Conservation (phyloP, 352 stramenopile genomes). For the Phytophthora melonis region DNA sequence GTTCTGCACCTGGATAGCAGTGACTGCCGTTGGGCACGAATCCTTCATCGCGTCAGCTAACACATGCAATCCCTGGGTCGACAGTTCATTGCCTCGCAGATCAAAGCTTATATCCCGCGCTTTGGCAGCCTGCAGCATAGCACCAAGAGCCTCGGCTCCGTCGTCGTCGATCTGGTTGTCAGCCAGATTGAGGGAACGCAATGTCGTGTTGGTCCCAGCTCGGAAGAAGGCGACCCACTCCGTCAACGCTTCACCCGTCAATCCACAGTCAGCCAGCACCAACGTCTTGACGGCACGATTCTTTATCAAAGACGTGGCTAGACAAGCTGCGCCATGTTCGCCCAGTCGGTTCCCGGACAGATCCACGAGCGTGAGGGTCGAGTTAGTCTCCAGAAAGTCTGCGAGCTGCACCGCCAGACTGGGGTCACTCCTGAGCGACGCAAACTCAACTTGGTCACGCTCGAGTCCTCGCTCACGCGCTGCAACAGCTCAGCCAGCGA, state of each 20-base stretch:
- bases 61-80: constrained; percentile 23
- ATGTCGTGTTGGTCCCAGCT: constrained; percentile 26
- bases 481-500: constrained; percentile 36
- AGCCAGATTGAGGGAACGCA: constrained; percentile 47
- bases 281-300: constrained; percentile 38
- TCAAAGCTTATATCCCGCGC: constrained; percentile 37
- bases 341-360: constrained; percentile 47
- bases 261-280: constrained; percentile 39
- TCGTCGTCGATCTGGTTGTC: constrained; percentile 55
- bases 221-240: constrained; percentile 43
- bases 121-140: constrained; percentile 36
- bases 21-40: constrained; percentile 28
- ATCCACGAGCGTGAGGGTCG: constrained; percentile 49
- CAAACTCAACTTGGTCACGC: constrained; percentile 31
- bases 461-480: constrained; percentile 16
- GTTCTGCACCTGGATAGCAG: constrained; percentile 36
- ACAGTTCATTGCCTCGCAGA: constrained; percentile 45
- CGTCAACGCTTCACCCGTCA: constrained; percentile 41
- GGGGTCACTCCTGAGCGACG: constrained; percentile 40
- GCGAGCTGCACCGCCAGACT: constrained; percentile 55
- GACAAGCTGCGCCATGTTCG: constrained; percentile 44
- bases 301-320: constrained; percentile 49
- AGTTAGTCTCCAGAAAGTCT: constrained; percentile 59
- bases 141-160: constrained; percentile 31
- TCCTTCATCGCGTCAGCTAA: constrained; percentile 43